Evolutionary conservation across 441 rosid genomes (phyloP), one percentile per base, ranked within the genome.

Genomic region (Populus trichocarpa): DNA sequence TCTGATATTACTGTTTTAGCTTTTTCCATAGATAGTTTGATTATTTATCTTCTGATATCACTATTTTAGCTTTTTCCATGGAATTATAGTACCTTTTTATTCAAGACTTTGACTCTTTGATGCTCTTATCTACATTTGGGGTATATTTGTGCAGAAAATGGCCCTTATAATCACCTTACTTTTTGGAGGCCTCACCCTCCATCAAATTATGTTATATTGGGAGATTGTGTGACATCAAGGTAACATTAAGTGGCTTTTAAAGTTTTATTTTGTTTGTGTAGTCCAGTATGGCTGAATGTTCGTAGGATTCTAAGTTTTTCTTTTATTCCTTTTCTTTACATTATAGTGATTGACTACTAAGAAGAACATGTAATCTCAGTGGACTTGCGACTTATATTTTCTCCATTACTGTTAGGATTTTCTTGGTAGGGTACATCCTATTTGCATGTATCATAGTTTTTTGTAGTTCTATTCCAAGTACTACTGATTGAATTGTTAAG

Each of bases 201-300:
- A 63, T 82, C 98, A 64, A 93, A 95, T 83, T 97, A 93, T 90
- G 99, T 93, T 84, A 92, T 93, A 77, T 79, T 97, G 82, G 99
- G 99, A 83, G 99, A 97, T 79, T 97, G 99, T 84, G 96, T 95
- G 88, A 97, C 99, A 35, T 93, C 99, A 82, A 93, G 97, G 99
- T 95, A 86, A 87, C 79, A 8, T 80, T 74, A 68, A 9, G 70
- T 40, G 28, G 28, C 22, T 36, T 53, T 35, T 28, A 57, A 53
- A 26, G 5, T 10, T 73, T 67, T 50, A 25, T 72, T 14, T 10
- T 61, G 6, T 30, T n/a, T 30, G 8, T 57, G 32, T 53, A 32
- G 38, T 71, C 9, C 64, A 32, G 14, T 63, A 25, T 64, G 40
- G 72, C 26, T 35, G 42, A 20, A 70, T 38, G 38, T 67, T 33